These are phyloP conservation scores for Carex kokanica DNA, from an alignment of 176 grass and related monocot species.

Conservation along the genomic window DNA sequence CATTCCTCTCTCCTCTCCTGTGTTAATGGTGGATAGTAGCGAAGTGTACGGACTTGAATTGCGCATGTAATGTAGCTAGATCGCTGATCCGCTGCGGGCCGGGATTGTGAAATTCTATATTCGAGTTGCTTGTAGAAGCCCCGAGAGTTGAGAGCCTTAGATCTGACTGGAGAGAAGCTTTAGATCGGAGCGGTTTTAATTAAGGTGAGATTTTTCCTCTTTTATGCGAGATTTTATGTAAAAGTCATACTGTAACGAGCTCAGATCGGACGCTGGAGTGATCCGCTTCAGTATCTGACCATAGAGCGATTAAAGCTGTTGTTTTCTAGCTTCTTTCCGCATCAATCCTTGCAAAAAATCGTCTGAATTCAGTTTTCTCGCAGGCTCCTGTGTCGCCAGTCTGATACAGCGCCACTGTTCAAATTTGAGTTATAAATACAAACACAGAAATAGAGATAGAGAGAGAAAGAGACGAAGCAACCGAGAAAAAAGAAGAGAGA, in stretches of 20 bases:
- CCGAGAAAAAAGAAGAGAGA: not conserved
- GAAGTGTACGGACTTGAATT: not conserved
- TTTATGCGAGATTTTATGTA: conserved; percentile 15
- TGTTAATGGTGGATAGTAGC: not conserved
- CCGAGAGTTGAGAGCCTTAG: not conserved
- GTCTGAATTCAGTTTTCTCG: conserved; percentile 19
- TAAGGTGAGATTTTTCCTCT: not conserved
- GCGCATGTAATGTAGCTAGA: conserved; percentile 22
- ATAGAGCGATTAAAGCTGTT: conserved; percentile 24
- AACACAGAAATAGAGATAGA: not conserved
- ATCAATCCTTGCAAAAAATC: conserved; percentile 16
- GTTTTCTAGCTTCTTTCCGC: conserved; percentile 12
- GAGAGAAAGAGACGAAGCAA: not conserved
- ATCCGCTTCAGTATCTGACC: conserved; percentile 9
- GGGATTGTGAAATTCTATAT: conserved; percentile 7
- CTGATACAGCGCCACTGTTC: conserved; percentile 7
- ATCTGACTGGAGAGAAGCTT: conserved; percentile 13
- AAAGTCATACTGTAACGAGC: not conserved
- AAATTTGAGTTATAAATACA: not conserved
- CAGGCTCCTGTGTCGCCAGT: conserved; percentile 2
- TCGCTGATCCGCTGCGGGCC: not conserved
- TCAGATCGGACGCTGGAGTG: conserved; percentile 9
- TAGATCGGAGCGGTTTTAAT: not conserved
- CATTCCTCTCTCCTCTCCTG: no score
- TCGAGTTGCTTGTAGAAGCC: not conserved